Evolutionary conservation across 805 yeast genomes (phyloP).

Genomic region (Blastobotrys muscicola): DNA sequence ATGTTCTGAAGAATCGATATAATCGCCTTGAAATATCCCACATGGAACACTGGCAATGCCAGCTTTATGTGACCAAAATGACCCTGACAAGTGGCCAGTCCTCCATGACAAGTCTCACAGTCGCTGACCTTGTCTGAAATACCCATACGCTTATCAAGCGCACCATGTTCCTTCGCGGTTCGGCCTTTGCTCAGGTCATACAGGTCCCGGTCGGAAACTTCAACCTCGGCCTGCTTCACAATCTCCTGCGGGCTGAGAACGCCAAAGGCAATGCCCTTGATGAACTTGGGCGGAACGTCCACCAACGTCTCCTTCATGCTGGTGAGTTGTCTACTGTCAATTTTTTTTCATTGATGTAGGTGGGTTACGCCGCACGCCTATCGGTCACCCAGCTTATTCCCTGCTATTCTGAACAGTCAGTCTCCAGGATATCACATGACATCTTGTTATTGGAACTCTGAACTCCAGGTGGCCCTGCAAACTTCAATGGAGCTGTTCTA

Average conservation of each 20-base stretch:
- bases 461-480: too few relatives aligned
- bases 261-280: constrained; percentile 83
- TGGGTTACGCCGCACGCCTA: neutral
- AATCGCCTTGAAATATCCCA: constrained; percentile 90
- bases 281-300: constrained; percentile 83
- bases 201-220: constrained; percentile 81
- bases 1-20: constrained; percentile 81
- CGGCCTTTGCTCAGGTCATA: constrained; percentile 88
- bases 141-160: constrained; percentile 90
- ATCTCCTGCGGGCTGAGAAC: constrained; percentile 90
- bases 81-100: constrained; percentile 91
- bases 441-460: too few relatives aligned
- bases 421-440: too few relatives aligned
- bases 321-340: neutral
- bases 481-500: too few relatives aligned
- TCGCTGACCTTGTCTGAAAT: constrained; percentile 77
- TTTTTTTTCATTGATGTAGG: neutral
- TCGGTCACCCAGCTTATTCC: neutral
- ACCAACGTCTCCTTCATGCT: constrained; percentile 36
- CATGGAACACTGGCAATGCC: constrained; percentile 94
- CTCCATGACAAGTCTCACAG: constrained; percentile 88
- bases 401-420: neutral
- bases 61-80: constrained; percentile 93
- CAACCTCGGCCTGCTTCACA: constrained; percentile 89
- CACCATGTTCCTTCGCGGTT: constrained; percentile 73